Conservation (phyloP, 2,329 filamentous ascomycete species). For the Hypoxylon sp. region DNA sequence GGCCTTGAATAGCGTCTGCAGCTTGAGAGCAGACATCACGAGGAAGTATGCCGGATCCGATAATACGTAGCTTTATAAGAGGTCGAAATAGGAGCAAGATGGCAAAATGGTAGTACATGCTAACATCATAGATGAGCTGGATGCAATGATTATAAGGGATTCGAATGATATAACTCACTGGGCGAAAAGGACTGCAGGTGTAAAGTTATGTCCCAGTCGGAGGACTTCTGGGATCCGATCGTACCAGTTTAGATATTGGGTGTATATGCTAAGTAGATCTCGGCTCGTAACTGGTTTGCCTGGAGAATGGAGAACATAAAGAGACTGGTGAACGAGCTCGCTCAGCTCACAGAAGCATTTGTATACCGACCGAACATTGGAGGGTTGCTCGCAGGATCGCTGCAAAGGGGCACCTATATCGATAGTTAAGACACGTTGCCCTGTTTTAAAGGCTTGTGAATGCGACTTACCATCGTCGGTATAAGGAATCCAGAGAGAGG, state of each 20-base stretch:
- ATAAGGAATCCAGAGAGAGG: constrained; percentile 66
- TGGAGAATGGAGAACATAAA: constrained; percentile 77
- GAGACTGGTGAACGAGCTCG: constrained; percentile 75
- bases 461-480: constrained; percentile 62
- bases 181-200: constrained; percentile 75
- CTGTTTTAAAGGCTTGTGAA: neutral
- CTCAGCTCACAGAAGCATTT: constrained; percentile 76
- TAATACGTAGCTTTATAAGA: constrained; percentile 69
- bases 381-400: constrained; percentile 66
- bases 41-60: constrained; percentile 69
- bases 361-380: constrained; percentile 72
- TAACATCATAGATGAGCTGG: constrained; percentile 41
- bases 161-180: constrained; percentile 63
- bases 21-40: constrained; percentile 71
- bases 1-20: constrained; percentile 65
- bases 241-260: constrained; percentile 76
- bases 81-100: constrained; percentile 79
- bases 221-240: constrained; percentile 70
- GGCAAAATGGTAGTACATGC: constrained; percentile 75
- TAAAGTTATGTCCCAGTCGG: constrained; percentile 71
- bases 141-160: neutral
- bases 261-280: constrained; percentile 70
- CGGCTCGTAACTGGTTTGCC: constrained; percentile 69
- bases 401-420: constrained; percentile 59
- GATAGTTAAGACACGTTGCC: constrained; percentile 19